These are phyloP conservation scores for Solanum appendiculatum DNA, from an alignment of 257 asterid genomes.

Conservation along the genomic window DNA sequence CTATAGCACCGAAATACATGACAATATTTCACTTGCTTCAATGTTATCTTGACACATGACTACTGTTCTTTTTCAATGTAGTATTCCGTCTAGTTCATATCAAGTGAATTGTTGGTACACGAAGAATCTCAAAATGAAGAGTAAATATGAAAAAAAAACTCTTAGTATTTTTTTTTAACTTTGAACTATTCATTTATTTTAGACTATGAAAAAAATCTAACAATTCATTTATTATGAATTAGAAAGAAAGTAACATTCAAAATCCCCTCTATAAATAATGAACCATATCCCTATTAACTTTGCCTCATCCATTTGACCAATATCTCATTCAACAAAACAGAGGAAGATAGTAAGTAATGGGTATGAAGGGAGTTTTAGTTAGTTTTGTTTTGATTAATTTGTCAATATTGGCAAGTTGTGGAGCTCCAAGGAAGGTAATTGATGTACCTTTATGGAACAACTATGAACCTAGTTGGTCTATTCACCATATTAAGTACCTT, in stretches of 20 bases:
- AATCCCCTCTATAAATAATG: not conserved
- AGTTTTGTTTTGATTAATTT: not conserved
- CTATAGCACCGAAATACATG: not conserved
- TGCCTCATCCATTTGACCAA: not conserved
- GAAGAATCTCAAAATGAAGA: too few species aligned
- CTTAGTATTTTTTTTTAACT: too few species aligned
- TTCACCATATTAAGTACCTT: constrained; percentile 25
- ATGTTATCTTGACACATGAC: not conserved
- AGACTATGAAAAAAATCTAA: not conserved
- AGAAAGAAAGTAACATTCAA: not conserved
- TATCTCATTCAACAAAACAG: not conserved
- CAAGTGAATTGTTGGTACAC: too few species aligned
- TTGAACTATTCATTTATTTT: too few species aligned
- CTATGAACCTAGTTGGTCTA: constrained; percentile 25
- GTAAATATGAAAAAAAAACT: too few species aligned
- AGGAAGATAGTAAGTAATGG: not conserved
- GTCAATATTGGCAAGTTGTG: constrained; percentile 1
- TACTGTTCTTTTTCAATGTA: not conserved
- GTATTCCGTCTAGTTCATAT: not conserved
- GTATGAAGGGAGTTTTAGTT: not conserved
- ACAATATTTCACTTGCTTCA: not conserved
- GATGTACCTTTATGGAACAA: constrained; percentile 22
- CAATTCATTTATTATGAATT: not conserved
- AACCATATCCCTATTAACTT: not conserved
- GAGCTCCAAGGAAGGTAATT: constrained; percentile 13